phyloP scores from a whole-genome alignment of 2,329 filamentous ascomycete species.

The Pseudogymnoascus sp. region DNA sequence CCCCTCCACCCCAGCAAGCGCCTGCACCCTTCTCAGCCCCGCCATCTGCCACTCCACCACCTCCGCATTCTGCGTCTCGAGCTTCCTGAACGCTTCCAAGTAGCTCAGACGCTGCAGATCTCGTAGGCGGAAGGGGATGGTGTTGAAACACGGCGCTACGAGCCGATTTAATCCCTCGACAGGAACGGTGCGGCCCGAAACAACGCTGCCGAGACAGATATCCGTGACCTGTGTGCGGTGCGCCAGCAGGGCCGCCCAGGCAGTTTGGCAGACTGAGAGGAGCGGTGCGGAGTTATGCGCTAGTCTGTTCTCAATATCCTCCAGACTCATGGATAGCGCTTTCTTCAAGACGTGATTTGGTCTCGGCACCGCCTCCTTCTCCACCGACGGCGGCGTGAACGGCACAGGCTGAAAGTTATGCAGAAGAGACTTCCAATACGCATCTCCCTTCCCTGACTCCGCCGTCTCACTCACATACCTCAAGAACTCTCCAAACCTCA shows the following conservation, averaged over 20 bases:
- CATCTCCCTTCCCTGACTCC: conserved; percentile 22
- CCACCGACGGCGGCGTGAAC: background rate
- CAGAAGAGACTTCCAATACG: conserved; percentile 32
- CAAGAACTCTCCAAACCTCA: conserved; percentile 59
- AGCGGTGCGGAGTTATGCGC: conserved; percentile 53
- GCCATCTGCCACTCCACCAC: conserved; percentile 66
- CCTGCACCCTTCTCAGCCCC: conserved; percentile 64
- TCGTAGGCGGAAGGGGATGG: conserved; percentile 63
- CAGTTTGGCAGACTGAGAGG: conserved; percentile 61
- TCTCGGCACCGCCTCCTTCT: background rate
- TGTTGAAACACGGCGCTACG: conserved; percentile 91
- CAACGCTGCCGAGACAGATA: conserved; percentile 80
- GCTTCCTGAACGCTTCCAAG: conserved; percentile 26
- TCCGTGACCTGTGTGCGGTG: conserved; percentile 51
- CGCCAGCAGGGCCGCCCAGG: conserved; percentile 62
- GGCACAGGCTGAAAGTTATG: background rate
- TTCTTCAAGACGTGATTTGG: background rate
- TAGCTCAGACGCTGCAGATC: conserved; percentile 44
- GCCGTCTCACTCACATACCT: conserved; percentile 42
- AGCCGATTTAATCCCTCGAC: conserved; percentile 56
- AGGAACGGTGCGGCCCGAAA: conserved; percentile 65
- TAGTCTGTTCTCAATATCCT: conserved; percentile 39
- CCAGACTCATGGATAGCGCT: background rate
- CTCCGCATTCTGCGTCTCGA: conserved; percentile 46
- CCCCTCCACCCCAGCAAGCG: conserved; percentile 37